Evolutionary conservation across 2,329 filamentous ascomycete species (phyloP).

Genomic region (Fusarium sp.): DNA sequence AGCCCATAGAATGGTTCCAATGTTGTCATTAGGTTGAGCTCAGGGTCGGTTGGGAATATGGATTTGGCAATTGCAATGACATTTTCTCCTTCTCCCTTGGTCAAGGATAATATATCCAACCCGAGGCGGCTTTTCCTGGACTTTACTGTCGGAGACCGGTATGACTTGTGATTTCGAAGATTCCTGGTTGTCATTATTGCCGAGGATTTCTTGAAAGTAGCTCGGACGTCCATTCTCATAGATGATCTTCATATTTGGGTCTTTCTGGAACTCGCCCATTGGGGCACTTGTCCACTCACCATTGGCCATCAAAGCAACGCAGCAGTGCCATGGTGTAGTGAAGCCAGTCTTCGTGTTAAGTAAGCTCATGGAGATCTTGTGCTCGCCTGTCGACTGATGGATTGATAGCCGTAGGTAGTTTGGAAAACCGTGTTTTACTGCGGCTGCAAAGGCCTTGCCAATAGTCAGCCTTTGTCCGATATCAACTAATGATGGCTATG

Average conservation of each 20-base stretch:
- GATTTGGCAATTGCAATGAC: background rate
- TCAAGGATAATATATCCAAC: background rate
- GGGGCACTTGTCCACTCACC: constrained; percentile 18
- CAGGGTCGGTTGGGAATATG: background rate
- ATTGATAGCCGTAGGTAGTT: constrained; percentile 50
- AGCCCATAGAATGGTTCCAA: rapidly evolving
- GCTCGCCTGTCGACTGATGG: constrained; percentile 47
- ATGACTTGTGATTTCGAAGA: no score
- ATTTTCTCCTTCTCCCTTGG: background rate
- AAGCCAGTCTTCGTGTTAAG: constrained; percentile 50
- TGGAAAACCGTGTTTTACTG: constrained; percentile 47
- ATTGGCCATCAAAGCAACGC: constrained; percentile 1
- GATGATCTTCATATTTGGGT: constrained; percentile 6
- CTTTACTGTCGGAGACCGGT: rapidly evolving
- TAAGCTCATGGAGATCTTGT: constrained; percentile 50
- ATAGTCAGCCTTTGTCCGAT: background rate
- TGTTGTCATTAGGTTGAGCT: background rate
- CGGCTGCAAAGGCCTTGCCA: constrained; percentile 48
- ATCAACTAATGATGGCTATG: rapidly evolving
- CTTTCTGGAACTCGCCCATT: constrained; percentile 17
- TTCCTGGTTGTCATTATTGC: rapidly evolving
- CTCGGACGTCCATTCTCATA: constrained; percentile 5
- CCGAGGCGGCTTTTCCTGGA: rapidly evolving
- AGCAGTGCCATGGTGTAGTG: constrained; percentile 53
- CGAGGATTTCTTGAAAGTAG: background rate